Conservation (phyloP, 225 moss, liverwort and hornwort species). For the Lunularia cruciata region DNA sequence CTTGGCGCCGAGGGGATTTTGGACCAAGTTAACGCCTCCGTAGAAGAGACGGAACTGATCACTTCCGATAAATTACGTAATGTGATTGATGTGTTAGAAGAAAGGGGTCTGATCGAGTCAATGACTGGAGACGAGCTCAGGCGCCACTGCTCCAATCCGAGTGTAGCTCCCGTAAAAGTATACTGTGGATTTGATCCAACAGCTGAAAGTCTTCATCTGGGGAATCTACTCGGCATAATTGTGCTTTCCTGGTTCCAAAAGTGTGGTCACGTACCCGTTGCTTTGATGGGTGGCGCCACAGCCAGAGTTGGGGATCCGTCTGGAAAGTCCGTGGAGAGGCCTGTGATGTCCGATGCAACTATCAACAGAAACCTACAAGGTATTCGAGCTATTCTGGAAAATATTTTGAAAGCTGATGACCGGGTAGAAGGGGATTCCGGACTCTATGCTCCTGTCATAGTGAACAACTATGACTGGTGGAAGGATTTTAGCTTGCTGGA, state of each 20-base stretch:
- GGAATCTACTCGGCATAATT: slow-evolving; percentile 85
- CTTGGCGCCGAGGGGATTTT: slow-evolving; percentile 1
- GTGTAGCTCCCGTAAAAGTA: slow-evolving; percentile 57
- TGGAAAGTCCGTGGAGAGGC: slow-evolving; percentile 81
- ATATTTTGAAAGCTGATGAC: slow-evolving; percentile 53
- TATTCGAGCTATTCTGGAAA: slow-evolving; percentile 58
- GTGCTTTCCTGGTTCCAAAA: slow-evolving; percentile 97
- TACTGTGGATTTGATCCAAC: slow-evolving; percentile 97
- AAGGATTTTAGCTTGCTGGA: slow-evolving; percentile 67
- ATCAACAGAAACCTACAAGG: slow-evolving; percentile 63
- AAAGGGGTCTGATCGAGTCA: slow-evolving; percentile 78
- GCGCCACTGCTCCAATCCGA: slow-evolving; percentile 49
- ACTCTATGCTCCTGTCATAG: slow-evolving; percentile 46
- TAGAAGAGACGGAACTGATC: slow-evolving; percentile 23
- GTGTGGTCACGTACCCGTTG: slow-evolving; percentile 93
- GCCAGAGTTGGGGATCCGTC: slow-evolving; percentile 87
- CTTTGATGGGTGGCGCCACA: slow-evolving; percentile 88
- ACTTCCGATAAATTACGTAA: slow-evolving; percentile 34
- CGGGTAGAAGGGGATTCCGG: background rate
- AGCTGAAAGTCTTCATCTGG: slow-evolving; percentile 87
- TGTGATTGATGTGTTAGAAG: slow-evolving; percentile 78
- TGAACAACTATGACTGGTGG: slow-evolving; percentile 98
- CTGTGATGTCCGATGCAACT: slow-evolving; percentile 66
- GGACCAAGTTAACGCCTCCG: slow-evolving; percentile 1
- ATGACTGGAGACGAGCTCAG: slow-evolving; percentile 74